These are phyloP conservation scores for Ogataea haglerorum DNA, from an alignment of 805 yeast genomes.

Conservation along the genomic window DNA sequence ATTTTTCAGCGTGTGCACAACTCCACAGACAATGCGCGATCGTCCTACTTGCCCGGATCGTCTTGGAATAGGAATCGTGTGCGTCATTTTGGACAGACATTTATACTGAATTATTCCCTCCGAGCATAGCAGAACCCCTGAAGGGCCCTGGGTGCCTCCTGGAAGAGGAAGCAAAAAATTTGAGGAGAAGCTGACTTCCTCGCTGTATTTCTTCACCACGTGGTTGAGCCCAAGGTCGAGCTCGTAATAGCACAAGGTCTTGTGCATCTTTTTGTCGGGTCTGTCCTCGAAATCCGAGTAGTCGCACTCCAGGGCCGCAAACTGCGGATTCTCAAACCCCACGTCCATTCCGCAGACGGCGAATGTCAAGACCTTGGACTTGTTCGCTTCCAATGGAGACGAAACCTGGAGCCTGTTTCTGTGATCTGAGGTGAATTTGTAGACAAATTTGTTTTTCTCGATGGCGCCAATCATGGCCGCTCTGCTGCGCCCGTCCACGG, in stretches of 20 bases:
- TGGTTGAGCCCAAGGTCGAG: constrained; percentile 84
- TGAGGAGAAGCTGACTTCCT: constrained; percentile 38
- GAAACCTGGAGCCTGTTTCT: constrained; percentile 48
- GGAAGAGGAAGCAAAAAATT: constrained; percentile 66
- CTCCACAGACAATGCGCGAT: constrained; percentile 48
- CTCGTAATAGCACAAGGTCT: constrained; percentile 64
- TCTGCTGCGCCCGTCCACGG: constrained; percentile 68
- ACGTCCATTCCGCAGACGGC: constrained; percentile 62
- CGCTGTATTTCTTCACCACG: constrained; percentile 52
- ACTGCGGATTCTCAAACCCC: constrained; percentile 77
- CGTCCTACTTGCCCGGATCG: constrained; percentile 30
- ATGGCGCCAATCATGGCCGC: constrained; percentile 68
- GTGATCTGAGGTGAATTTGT: constrained; percentile 52
- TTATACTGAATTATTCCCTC: constrained; percentile 52
- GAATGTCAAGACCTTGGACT: constrained; percentile 50
- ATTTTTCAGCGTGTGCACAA: constrained; percentile 61
- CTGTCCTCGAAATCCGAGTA: constrained; percentile 34
- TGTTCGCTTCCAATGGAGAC: constrained; percentile 71
- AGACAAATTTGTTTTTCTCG: constrained; percentile 71
- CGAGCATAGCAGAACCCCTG: constrained; percentile 67
- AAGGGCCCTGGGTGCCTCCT: constrained; percentile 64
- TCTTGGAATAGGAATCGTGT: constrained; percentile 54
- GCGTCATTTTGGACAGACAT: constrained; percentile 35
- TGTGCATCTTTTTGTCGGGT: constrained; percentile 12
- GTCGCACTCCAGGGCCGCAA: constrained; percentile 74